Evolutionary conservation across 345 rosid species (phyloP), one percentile per base, ranked within the genome.

Genomic region (Schrenkiella parvula): DNA sequence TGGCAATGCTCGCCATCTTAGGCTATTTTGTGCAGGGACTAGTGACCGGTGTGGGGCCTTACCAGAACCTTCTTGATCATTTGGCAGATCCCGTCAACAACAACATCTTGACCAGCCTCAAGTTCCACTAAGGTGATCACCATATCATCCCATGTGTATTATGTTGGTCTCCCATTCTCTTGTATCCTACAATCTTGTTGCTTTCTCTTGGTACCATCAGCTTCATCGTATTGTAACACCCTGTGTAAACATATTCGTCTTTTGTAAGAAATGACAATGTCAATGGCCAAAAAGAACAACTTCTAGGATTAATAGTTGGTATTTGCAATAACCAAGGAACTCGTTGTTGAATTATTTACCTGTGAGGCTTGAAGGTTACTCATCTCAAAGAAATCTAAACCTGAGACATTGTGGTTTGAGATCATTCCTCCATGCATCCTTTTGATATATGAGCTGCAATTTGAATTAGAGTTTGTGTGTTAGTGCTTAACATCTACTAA

Each of bases 51-150:
- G 96, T 83, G 4, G 97, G 99, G 17, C 99, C 97, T 10, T 95
- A 68, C 87, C 99, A 91, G 70, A 95, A 91, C 93, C 95, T 91
- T 22, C 80, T 91, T 71, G 96, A 95, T 71, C 99, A 91, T 71
- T 80, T 95, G 88, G 84, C 97, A 17, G 99, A 95, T 77, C 97
- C 97, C 2, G 83, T 88, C 74, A 85, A 95, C 90, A 95, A 95
- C 95, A 95, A 93, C 28, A 1, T 95, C 77, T 78, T 95, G 82
- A 95, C 99, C 39, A 95, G 86, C 81, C 93, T 95, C 77, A 91
- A 95, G 87, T 95, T 95, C 76, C 99, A 91, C 70, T 95, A 80
- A 78, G 56, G 50, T 59, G 31, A 54, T 55, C 22, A 26, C 54
- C 17, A 22, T 38, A n/a, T 15, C 62, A 39, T 51, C 62, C 0